These are phyloP conservation scores for Cryphonectria parasitica DNA, from an alignment of 2,329 filamentous ascomycete genomes.

Conservation along the genomic window DNA sequence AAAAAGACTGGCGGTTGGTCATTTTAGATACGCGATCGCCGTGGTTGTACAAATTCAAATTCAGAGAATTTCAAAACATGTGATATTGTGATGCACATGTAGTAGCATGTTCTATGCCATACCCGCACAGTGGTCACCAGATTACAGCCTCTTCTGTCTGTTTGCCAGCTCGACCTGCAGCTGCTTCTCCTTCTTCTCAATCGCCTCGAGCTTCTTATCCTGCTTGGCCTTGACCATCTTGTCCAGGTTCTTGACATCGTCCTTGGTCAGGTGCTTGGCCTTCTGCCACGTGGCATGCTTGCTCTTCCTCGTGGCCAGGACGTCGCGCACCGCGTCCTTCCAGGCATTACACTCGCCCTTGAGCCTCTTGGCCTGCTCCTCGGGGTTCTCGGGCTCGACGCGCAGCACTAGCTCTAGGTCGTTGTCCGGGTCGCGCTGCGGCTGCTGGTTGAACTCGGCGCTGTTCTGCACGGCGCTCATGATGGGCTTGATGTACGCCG, in stretches of 20 bases:
- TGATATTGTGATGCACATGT: not conserved
- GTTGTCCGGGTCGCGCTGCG: constrained; percentile 61
- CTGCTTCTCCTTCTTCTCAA: constrained; percentile 55
- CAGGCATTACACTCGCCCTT: constrained; percentile 54
- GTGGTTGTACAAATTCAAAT: constrained; percentile 21
- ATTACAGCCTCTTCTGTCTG: constrained; percentile 25
- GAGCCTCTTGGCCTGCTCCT: constrained; percentile 49
- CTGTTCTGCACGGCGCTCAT: constrained; percentile 58
- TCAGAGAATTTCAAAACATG: constrained; percentile 9
- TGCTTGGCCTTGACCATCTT: constrained; percentile 55
- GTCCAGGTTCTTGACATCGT: constrained; percentile 46
- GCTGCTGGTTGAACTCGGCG: constrained; percentile 63
- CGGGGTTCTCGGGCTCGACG: constrained; percentile 56
- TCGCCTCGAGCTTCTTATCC: constrained; percentile 56
- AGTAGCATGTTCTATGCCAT: not conserved
- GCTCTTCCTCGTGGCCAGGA: constrained; percentile 53
- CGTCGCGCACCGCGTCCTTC: constrained; percentile 53
- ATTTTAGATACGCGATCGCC: not conserved
- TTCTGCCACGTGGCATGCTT: constrained; percentile 54
- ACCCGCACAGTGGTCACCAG: not conserved
- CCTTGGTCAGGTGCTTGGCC: constrained; percentile 47
- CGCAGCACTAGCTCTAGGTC: constrained; percentile 61
- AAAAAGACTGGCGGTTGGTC: not conserved
- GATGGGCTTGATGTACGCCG: constrained; percentile 54
- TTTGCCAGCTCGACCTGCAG: constrained; percentile 47